Percentiles rank a stretch among this genome's conserved stretches.
Conservation (phyloP, 2,329 filamentous ascomycete genomes). For the Arthrobotrys pseudoclavata region DNA sequence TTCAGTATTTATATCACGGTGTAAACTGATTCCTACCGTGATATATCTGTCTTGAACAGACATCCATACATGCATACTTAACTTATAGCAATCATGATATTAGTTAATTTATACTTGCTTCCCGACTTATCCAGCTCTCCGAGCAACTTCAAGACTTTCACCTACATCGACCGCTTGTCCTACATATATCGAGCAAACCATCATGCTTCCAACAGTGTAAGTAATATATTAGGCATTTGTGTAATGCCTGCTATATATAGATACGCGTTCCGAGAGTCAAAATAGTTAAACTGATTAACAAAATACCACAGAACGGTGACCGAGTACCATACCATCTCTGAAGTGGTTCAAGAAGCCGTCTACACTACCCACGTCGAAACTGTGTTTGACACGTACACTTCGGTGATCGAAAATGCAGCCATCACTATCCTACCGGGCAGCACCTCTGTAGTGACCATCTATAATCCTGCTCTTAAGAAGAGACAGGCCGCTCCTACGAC, state of each 20-base stretch:
- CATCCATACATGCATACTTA: no score
- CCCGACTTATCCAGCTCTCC: no score
- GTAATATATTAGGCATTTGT: neutral
- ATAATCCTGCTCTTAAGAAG: conserved; percentile 35
- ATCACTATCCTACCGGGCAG: neutral
- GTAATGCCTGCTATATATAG: no score
- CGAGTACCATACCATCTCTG: neutral
- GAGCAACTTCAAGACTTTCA: conserved; percentile 22
- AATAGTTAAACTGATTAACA: neutral
- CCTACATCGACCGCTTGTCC: conserved; percentile 23
- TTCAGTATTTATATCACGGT: neutral
- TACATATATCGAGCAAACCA: conserved; percentile 9
- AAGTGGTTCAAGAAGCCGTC: neutral
- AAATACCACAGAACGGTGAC: conserved; percentile 8
- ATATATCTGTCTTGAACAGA: neutral
- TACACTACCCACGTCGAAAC: conserved; percentile 13
- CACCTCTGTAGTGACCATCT: neutral
- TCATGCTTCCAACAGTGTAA: conserved; percentile 21
- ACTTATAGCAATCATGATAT: no score
- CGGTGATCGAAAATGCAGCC: neutral
- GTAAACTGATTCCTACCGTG: neutral
- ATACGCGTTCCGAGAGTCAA: no score
- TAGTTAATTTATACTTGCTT: no score
- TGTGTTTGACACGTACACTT: conserved; percentile 18
- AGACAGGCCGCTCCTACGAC: conserved; percentile 32